phyloP scores from a whole-genome alignment of 306 rosid genomes.

The Malus sieversii region DNA sequence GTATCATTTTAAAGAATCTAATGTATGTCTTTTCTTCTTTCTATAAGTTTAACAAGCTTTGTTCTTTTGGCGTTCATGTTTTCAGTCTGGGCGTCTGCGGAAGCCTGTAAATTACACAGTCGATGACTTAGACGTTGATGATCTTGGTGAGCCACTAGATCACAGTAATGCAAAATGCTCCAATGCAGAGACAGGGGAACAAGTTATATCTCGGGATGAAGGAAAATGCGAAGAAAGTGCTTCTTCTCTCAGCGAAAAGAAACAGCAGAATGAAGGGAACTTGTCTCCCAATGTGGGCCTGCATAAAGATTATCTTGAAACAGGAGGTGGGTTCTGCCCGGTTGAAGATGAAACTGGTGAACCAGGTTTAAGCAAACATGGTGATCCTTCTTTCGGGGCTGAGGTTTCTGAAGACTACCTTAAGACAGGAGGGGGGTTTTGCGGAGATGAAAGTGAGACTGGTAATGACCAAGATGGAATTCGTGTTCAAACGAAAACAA shows the following conservation, averaged over 20 bases:
- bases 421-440: constrained; percentile 59
- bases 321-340: constrained; percentile 33
- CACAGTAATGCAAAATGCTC: constrained; percentile 17
- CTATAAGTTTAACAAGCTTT: neutral
- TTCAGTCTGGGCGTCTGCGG: constrained; percentile 62
- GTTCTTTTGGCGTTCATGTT: constrained; percentile 1
- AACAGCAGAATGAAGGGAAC: constrained; percentile 8
- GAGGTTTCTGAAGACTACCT: constrained; percentile 30
- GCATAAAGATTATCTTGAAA: constrained; percentile 21
- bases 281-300: constrained; percentile 20
- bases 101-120: constrained; percentile 50
- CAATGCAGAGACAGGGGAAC: constrained; percentile 21
- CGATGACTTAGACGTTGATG: constrained; percentile 37
- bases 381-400: constrained; percentile 12
- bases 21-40: neutral
- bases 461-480: constrained; percentile 17
- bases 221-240: constrained; percentile 16
- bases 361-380: constrained; percentile 12
- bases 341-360: constrained; percentile 29
- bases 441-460: constrained; percentile 38
- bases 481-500: constrained; percentile 10
- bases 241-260: constrained; percentile 17
- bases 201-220: constrained; percentile 9
- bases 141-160: constrained; percentile 29
- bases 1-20: neutral